A percentile compares a stretch with the other conserved stretches of the same genome.
Evolutionary conservation across 495 filamentous ascomycete species (phyloP).

Genomic region (Acidomyces sp.): DNA sequence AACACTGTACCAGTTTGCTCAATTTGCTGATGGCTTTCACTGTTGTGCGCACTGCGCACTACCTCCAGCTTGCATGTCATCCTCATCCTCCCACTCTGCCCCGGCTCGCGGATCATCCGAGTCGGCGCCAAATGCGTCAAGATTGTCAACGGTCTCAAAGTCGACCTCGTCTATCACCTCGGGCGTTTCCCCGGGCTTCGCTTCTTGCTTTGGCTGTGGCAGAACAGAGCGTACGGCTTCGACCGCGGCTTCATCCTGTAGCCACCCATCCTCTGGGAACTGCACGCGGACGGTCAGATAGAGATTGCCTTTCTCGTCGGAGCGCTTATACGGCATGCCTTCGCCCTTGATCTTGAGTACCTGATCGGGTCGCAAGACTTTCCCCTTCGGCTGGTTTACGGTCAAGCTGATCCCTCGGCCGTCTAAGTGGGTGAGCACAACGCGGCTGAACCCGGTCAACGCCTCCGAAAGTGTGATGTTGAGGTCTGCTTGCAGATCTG

Average conservation of each 20-base stretch:
- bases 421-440: slow-evolving; percentile 86
- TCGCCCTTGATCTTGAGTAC: slow-evolving; percentile 74
- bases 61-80: slow-evolving; percentile 40
- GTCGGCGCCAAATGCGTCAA: slow-evolving; percentile 61
- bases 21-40: no score
- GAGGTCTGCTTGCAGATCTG: slow-evolving; percentile 69
- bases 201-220: slow-evolving; percentile 38
- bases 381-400: slow-evolving; percentile 53
- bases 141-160: slow-evolving; percentile 63
- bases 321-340: slow-evolving; percentile 85
- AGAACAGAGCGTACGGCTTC: slow-evolving; percentile 59
- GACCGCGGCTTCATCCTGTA: slow-evolving; percentile 51
- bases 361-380: slow-evolving; percentile 66
- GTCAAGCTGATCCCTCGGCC: slow-evolving; percentile 76
- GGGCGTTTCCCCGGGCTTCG: slow-evolving; percentile 41
- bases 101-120: slow-evolving; percentile 56
- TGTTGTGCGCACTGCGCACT: slow-evolving; percentile 71
- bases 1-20: no score
- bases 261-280: slow-evolving; percentile 80
- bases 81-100: slow-evolving; percentile 72
- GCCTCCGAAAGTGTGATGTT: slow-evolving; percentile 73
- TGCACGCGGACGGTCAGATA: slow-evolving; percentile 76
- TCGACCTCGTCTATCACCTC: slow-evolving; percentile 77
- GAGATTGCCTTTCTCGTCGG: slow-evolving; percentile 71
- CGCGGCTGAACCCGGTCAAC: slow-evolving; percentile 75